phyloP scores from a whole-genome alignment of 176 grass and related monocot species.

The Tillandsia fasciculata region DNA sequence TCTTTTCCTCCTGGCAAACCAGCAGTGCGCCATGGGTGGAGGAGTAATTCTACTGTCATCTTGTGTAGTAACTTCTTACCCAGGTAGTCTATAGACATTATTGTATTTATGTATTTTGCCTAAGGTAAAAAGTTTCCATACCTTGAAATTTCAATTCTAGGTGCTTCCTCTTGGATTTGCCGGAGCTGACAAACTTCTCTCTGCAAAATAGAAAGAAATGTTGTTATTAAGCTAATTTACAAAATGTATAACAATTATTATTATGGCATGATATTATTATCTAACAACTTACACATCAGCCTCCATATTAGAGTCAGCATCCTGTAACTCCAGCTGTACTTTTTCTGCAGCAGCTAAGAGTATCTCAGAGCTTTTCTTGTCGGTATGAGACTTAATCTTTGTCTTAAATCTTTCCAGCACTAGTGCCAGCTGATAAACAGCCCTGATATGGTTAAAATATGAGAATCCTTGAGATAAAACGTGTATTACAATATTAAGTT shows the following conservation, averaged over 20 bases:
- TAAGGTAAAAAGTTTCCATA: constrained; percentile 8
- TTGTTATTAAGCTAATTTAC: not conserved
- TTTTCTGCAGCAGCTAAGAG: constrained; percentile 53
- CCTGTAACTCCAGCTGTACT: constrained; percentile 50
- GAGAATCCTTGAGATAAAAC: not conserved
- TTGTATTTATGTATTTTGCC: too few species aligned
- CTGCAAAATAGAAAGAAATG: constrained; percentile 44
- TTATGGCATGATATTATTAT: constrained; percentile 7
- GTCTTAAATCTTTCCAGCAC: constrained; percentile 67
- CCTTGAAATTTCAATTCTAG: constrained; percentile 91
- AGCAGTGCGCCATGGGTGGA: too few species aligned
- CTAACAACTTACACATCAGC: constrained; percentile 69
- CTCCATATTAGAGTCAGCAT: constrained; percentile 60
- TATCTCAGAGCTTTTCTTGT: constrained; percentile 65
- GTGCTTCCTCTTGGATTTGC: constrained; percentile 70
- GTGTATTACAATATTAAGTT: constrained; percentile 14
- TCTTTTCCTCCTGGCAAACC: too few species aligned
- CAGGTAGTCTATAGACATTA: too few species aligned
- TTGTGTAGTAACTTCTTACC: too few species aligned
- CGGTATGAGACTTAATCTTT: constrained; percentile 63
- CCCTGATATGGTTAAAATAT: constrained; percentile 35
- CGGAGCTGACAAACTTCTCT: constrained; percentile 47
- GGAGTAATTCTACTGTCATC: too few species aligned
- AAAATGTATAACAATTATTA: not conserved
- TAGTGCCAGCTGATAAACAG: constrained; percentile 53